These are phyloP conservation scores for Coniferiporia sulphurascens DNA, from an alignment of 1,284 basidiomycete genomes.

Conservation along the genomic window DNA sequence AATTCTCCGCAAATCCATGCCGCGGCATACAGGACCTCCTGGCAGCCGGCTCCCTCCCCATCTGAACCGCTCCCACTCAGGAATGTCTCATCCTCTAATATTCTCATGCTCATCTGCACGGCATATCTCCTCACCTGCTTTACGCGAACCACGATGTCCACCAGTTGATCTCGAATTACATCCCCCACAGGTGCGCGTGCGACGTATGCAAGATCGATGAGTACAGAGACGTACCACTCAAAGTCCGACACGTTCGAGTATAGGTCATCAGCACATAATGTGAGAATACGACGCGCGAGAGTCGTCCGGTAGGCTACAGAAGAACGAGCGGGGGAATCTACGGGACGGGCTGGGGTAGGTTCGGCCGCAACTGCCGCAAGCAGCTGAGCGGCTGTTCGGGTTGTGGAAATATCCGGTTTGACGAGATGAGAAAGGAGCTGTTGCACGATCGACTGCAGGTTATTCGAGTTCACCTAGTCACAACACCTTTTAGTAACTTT, in stretches of 20 bases:
- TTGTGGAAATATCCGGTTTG: conserved; percentile 45
- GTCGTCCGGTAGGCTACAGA: conserved; percentile 77
- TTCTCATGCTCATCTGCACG: conserved; percentile 74
- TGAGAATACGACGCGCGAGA: conserved; percentile 77
- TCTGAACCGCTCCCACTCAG: conserved; percentile 39
- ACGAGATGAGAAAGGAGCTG: conserved; percentile 85
- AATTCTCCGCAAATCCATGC: conserved; percentile 97
- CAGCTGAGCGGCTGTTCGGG: conserved; percentile 58
- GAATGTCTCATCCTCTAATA: conserved; percentile 76
- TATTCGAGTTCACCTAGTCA: conserved; percentile 69
- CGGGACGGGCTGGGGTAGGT: conserved; percentile 27
- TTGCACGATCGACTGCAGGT: conserved; percentile 85
- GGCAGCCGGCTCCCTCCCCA: conserved; percentile 59
- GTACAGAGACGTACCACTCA: conserved; percentile 94
- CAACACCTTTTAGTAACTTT: neutral
- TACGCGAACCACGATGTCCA: conserved; percentile 86
- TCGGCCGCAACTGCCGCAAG: conserved; percentile 47
- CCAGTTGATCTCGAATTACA: conserved; percentile 75
- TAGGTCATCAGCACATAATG: conserved; percentile 75
- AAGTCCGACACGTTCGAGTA: conserved; percentile 91
- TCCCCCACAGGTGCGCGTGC: conserved; percentile 72
- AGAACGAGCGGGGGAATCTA: conserved; percentile 50
- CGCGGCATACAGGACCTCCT: conserved; percentile 85
- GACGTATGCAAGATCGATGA: conserved; percentile 86
- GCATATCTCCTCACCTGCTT: conserved; percentile 72